A percentile compares a stretch with the other conserved stretches of the same genome.
These are phyloP conservation scores for Apiotrichum gracile DNA, from an alignment of 1,284 basidiomycete genomes.

Conservation along the genomic window DNA sequence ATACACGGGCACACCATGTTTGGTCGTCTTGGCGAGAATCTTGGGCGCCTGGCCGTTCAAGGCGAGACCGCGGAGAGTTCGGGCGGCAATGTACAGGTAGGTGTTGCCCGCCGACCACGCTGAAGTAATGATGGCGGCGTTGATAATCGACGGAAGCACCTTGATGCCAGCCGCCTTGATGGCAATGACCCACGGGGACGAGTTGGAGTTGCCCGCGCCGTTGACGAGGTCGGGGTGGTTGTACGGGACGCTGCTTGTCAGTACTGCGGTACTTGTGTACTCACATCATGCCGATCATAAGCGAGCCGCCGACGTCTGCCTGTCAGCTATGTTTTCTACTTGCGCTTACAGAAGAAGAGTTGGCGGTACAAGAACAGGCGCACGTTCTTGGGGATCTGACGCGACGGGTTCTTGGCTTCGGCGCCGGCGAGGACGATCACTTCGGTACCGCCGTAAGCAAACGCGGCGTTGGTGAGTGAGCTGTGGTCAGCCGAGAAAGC, in stretches of 20 bases:
- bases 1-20: constrained; percentile 65
- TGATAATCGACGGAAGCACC: constrained; percentile 55
- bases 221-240: constrained; percentile 57
- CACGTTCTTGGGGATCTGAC: constrained; percentile 70
- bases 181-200: constrained; percentile 73
- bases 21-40: constrained; percentile 59
- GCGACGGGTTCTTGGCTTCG: constrained; percentile 57
- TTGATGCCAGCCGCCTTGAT: constrained; percentile 69
- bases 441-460: constrained; percentile 27
- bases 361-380: constrained; percentile 70
- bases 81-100: constrained; percentile 54
- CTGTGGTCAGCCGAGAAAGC: constrained; percentile 12
- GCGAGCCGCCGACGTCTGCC: constrained; percentile 59
- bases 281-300: constrained; percentile 65
- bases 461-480: constrained; percentile 11
- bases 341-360: constrained; percentile 52
- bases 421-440: constrained; percentile 48
- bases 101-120: constrained; percentile 55
- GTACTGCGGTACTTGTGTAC: constrained; percentile 54
- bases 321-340: constrained; percentile 56
- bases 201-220: constrained; percentile 51
- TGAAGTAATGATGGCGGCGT: constrained; percentile 56
- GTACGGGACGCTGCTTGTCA: constrained; percentile 64
- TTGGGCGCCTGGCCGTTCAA: constrained; percentile 61
- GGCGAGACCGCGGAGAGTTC: constrained; percentile 56